phyloP scores from a whole-genome alignment of 2,329 filamentous ascomycete genomes.

The Diaporthe destruens region DNA sequence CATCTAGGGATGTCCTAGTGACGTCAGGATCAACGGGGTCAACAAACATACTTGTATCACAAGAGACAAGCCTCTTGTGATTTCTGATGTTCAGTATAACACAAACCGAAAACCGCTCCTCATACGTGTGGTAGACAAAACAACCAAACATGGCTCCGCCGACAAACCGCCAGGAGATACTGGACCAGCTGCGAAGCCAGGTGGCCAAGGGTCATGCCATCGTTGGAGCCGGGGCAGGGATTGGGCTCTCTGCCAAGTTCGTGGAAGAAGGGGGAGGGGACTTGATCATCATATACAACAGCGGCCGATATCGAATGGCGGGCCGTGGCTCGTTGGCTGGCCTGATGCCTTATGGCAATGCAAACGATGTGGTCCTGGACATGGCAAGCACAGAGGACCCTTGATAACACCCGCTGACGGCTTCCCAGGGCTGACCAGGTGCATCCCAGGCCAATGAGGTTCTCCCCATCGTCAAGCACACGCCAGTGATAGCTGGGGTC shows the following conservation, averaged over 20 bases:
- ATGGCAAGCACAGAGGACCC: constrained; percentile 61
- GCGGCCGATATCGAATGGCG: constrained; percentile 79
- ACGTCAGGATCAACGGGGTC: constrained; percentile 4
- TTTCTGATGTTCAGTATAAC: no score
- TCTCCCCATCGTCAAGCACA: constrained; percentile 72
- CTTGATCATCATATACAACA: constrained; percentile 80
- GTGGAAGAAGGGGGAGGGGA: constrained; percentile 77
- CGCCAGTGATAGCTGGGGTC: constrained; percentile 77
- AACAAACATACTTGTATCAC: not conserved
- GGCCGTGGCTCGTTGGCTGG: constrained; percentile 77
- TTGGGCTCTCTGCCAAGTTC: constrained; percentile 78
- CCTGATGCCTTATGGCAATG: constrained; percentile 78
- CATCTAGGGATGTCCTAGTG: not conserved
- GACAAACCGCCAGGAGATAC: constrained; percentile 67
- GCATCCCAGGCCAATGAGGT: constrained; percentile 69
- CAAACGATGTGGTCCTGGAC: constrained; percentile 76
- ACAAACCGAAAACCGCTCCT: not conserved
- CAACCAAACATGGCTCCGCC: constrained; percentile 65
- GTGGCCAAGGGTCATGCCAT: constrained; percentile 69
- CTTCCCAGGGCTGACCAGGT: not conserved
- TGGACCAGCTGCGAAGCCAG: constrained; percentile 65
- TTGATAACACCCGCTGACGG: not conserved
- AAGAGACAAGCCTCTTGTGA: not conserved
- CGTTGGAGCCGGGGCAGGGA: constrained; percentile 77
- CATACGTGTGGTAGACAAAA: not conserved